These are phyloP conservation scores for Musa acuminata DNA, from an alignment of 176 grass and related monocot species.

Conservation along the genomic window DNA sequence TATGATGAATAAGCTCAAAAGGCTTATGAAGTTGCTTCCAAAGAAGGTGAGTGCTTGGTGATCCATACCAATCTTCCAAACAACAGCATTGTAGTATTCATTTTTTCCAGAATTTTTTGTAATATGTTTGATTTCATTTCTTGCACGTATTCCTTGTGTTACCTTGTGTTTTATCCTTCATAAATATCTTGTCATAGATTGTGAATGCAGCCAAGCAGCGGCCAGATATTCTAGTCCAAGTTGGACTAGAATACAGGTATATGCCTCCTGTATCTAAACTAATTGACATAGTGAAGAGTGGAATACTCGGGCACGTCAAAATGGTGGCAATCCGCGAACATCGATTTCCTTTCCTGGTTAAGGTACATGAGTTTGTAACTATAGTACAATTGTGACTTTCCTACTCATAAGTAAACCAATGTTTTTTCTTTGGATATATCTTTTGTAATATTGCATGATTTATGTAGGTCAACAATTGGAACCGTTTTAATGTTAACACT, in stretches of 20 bases:
- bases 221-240: constrained; percentile 65
- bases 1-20: too few species aligned
- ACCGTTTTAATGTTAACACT: constrained; percentile 89
- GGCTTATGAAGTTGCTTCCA: too few species aligned
- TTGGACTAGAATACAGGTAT: constrained; percentile 93
- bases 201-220: constrained; percentile 57
- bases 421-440: background rate
- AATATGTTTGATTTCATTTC: background rate
- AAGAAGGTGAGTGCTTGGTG: too few species aligned
- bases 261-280: constrained; percentile 93
- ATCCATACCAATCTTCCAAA: background rate
- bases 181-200: constrained; percentile 33
- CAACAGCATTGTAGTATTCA: background rate
- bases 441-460: constrained; percentile 20
- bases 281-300: constrained; percentile 69
- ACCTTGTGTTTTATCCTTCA: background rate
- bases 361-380: constrained; percentile 34
- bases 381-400: background rate
- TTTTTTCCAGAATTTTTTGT: background rate
- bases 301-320: constrained; percentile 62
- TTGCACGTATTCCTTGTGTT: background rate
- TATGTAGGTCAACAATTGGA: constrained; percentile 85
- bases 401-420: background rate
- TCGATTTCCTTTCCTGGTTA: constrained; percentile 95
- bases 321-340: constrained; percentile 90